phyloP scores from a whole-genome alignment of 257 asterid species.

The Paulownia fortunei region DNA sequence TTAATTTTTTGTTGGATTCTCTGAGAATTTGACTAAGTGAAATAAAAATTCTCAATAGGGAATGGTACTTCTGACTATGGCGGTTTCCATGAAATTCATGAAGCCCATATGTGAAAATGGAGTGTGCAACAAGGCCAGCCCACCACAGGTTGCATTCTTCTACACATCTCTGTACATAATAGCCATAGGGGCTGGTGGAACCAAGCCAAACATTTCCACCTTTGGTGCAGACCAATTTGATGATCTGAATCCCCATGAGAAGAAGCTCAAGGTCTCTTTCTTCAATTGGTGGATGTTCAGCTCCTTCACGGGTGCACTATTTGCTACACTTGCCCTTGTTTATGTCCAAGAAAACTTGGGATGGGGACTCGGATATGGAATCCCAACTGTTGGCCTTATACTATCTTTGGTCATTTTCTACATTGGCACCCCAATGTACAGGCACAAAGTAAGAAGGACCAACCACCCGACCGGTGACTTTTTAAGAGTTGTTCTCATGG shows the following conservation, averaged over 20 bases:
- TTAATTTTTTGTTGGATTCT: background rate
- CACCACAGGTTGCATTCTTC: constrained; percentile 67
- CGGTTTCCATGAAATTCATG: constrained; percentile 66
- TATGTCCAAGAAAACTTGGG: constrained; percentile 85
- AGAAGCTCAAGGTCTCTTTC: constrained; percentile 73
- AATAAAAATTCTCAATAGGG: constrained; percentile 54
- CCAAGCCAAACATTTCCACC: constrained; percentile 90
- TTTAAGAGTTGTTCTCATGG: constrained; percentile 51
- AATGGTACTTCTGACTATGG: constrained; percentile 76
- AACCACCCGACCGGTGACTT: constrained; percentile 65
- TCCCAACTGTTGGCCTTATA: constrained; percentile 72
- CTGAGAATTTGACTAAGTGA: background rate
- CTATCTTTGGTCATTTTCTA: constrained; percentile 65
- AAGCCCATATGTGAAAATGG: constrained; percentile 71
- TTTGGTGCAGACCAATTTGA: constrained; percentile 95
- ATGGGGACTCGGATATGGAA: constrained; percentile 87
- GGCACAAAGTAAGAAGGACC: constrained; percentile 71
- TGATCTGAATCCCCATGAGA: constrained; percentile 68
- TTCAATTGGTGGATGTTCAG: constrained; percentile 98
- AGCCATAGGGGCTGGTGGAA: constrained; percentile 90
- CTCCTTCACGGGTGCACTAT: constrained; percentile 70
- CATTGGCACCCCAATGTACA: constrained; percentile 65
- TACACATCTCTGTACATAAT: constrained; percentile 78
- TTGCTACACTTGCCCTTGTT: constrained; percentile 79
- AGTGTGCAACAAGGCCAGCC: constrained; percentile 69